Evolutionary conservation across 352 stramenopile genomes (phyloP), one percentile per base, ranked within the genome.

Genomic region (Phytophthora tentaculata): DNA sequence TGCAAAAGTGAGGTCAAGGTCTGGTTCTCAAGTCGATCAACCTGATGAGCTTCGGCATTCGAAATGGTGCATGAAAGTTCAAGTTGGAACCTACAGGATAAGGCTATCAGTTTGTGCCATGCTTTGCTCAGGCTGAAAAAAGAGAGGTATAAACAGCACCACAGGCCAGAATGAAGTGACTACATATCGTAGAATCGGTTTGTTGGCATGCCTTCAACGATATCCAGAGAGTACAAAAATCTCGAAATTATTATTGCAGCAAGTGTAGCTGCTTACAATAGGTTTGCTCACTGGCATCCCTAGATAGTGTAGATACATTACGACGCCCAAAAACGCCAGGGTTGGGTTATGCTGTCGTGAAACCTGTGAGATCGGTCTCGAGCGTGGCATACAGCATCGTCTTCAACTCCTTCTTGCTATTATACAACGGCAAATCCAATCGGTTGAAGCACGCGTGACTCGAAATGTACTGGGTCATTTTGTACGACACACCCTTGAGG

Each of bases 341-440:
- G 17, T 49, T 5, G 20, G 24, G 49, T 72, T 69, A 91, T 48
- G 71, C 81, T 1, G 79, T 89, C 29, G 86, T 91, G 47, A 94
- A 92, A 5, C 83, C 83, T 28, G 83, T 90, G 50, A 84, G 66
- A n/a, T 94, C 80, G 0, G 80, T 87, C 20, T 90, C 77, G 44
- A 92, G 55, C 13, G 83, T 78, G 16, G 78, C 82, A 20, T 89
- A 88, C 45, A 94, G 43, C 61, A 91, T 80, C 14, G 45, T 83
- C 55, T 81, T 79, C 19, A 94, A 56, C 57, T 98, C 88, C 24
- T 90, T 84, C 74, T 96, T 98, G 24, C 77, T 91, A 13, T 91
- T 80, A 67, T 98, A 99, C 10, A 98, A 61, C 12, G 97, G 97
- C 17, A 99, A 77, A 83, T 99, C 97, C 56, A 99, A 94, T 2